Conservation (phyloP, 2,329 filamentous ascomycete species). For the Verticillium zaregamsianum region DNA sequence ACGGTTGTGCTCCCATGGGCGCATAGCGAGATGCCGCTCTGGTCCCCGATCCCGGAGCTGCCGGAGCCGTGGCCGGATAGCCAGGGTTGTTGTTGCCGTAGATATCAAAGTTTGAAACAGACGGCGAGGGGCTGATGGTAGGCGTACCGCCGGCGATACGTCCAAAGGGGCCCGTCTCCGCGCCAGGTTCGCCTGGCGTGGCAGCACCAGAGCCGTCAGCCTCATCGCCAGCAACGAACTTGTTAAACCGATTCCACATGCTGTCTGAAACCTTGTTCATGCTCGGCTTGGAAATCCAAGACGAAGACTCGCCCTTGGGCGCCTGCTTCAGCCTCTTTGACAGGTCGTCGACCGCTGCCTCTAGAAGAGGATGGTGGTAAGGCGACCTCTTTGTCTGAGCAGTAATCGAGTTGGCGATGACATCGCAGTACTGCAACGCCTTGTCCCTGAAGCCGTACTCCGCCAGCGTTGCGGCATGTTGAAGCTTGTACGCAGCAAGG, state of each 20-base stretch:
- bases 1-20: constrained; percentile 27
- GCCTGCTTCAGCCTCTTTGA: constrained; percentile 78
- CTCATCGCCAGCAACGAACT: constrained; percentile 92
- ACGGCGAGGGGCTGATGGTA: constrained; percentile 70
- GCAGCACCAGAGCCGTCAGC: constrained; percentile 59
- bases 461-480: constrained; percentile 78
- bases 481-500: constrained; percentile 84
- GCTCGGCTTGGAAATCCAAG: constrained; percentile 91
- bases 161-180: constrained; percentile 74
- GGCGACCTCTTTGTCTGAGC: constrained; percentile 78
- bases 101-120: constrained; percentile 65
- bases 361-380: constrained; percentile 76
- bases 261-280: constrained; percentile 94
- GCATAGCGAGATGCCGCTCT: constrained; percentile 49
- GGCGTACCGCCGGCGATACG: constrained; percentile 74
- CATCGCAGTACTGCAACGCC: constrained; percentile 87
- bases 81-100: constrained; percentile 54
- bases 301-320: constrained; percentile 73
- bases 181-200: constrained; percentile 42
- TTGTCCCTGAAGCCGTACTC: constrained; percentile 79
- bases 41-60: constrained; percentile 31
- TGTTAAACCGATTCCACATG: constrained; percentile 90
- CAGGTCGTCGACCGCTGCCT: constrained; percentile 77
- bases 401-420: constrained; percentile 70
- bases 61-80: constrained; percentile 24